Percentiles rank a stretch among this genome's conserved stretches.
These are phyloP conservation scores for Blastocystis sp. DNA, from an alignment of 352 stramenopile genomes.

Conservation along the genomic window DNA sequence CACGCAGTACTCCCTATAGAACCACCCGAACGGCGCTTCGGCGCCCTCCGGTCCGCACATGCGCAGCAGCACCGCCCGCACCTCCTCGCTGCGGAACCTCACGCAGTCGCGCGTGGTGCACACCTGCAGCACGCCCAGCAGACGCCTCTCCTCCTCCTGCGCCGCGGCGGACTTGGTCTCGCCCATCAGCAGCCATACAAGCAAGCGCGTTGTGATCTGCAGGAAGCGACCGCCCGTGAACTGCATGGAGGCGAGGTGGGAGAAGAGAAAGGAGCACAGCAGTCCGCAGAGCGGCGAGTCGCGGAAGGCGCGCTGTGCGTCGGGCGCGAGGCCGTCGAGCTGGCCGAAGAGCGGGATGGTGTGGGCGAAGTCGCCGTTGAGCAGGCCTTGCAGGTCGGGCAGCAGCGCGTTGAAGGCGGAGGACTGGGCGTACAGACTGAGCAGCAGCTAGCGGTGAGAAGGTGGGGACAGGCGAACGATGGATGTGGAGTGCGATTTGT, in stretches of 20 bases:
- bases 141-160: constrained; percentile 35
- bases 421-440: background rate
- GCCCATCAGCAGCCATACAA: constrained; percentile 21
- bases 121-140: constrained; percentile 23
- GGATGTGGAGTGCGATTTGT: background rate
- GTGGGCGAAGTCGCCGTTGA: constrained; percentile 22
- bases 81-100: constrained; percentile 27
- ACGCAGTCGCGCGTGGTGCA: constrained; percentile 32
- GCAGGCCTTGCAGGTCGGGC: background rate
- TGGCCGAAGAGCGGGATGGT: background rate
- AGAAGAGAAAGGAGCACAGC: background rate
- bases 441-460: background rate
- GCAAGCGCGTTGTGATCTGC: background rate
- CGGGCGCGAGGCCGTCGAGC: background rate
- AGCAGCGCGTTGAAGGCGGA: background rate
- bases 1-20: constrained; percentile 60
- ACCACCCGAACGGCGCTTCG: constrained; percentile 29
- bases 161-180: background rate
- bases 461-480: background rate
- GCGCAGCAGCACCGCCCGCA: background rate
- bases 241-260: background rate
- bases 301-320: background rate
- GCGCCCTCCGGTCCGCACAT: background rate
- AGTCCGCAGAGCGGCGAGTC: constrained; percentile 8
- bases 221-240: constrained; percentile 28